Evolutionary conservation across 2,329 filamentous ascomycete genomes (phyloP).

Genomic region (Ophiocordyceps polyrhachis-furcata): DNA sequence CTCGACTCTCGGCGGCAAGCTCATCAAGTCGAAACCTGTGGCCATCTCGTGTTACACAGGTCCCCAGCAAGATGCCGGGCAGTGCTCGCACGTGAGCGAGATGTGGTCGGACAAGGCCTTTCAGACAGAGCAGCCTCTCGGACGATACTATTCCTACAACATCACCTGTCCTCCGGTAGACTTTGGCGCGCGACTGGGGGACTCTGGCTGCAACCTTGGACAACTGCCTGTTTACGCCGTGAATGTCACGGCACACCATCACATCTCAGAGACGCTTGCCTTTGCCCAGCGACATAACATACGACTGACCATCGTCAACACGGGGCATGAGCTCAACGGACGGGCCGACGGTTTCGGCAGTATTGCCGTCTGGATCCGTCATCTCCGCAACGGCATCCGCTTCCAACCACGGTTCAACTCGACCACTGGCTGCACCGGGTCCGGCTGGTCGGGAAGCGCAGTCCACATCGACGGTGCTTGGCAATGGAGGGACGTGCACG

Average conservation of each 20-base stretch:
- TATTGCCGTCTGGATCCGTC: constrained; percentile 14
- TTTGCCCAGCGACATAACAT: constrained; percentile 15
- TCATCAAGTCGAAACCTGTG: constrained; percentile 9
- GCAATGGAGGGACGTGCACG: constrained; percentile 16
- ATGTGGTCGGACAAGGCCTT: constrained; percentile 11
- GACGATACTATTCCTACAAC: constrained; percentile 10
- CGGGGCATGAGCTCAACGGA: constrained; percentile 23
- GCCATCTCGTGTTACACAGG: constrained; percentile 10
- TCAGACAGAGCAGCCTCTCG: constrained; percentile 8
- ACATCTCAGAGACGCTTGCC: constrained; percentile 21
- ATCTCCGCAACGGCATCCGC: constrained; percentile 13
- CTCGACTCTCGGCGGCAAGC: constrained; percentile 4
- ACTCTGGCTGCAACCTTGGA: constrained; percentile 6
- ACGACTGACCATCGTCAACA: constrained; percentile 21
- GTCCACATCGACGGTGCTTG: constrained; percentile 16
- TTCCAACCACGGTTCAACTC: constrained; percentile 9
- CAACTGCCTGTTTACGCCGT: constrained; percentile 8
- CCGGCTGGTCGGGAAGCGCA: constrained; percentile 13
- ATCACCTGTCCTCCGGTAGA: constrained; percentile 11
- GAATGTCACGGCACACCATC: constrained; percentile 5
- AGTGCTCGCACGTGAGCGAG: constrained; percentile 6
- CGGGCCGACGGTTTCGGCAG: constrained; percentile 14
- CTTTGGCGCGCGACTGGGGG: constrained; percentile 4
- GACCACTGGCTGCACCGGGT: constrained; percentile 6
- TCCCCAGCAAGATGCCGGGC: constrained; percentile 3